Evolutionary conservation across 352 stramenopile genomes (phyloP), one percentile per base, ranked within the genome.

Genomic region (Elongisporangium senticosum): DNA sequence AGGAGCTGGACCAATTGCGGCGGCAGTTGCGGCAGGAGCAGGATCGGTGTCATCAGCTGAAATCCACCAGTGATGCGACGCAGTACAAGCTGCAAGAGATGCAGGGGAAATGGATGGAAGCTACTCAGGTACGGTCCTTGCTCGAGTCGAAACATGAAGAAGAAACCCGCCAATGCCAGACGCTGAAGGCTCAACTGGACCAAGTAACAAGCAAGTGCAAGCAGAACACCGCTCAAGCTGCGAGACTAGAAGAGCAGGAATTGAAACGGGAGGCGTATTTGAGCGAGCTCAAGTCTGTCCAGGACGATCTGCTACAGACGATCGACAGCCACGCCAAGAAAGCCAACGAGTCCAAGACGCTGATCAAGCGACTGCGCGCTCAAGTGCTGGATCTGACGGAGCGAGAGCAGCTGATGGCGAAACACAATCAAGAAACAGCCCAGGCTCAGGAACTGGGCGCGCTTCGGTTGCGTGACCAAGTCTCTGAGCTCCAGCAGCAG

Each of bases 301-400:
- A 93, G 51, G 83, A 93, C 37, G 79, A 87, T 24, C 17, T 93
- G 2, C 70, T 93, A 4, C 49, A 66, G 7, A 83, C 75, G 0
- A 71, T 91, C 11, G 77, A 89, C 20, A 71, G 78, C 33, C 72
- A 83, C 49, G 62, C 77, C 19, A 33, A 40, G 0, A 67, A 64
- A 10, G 51, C 61, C 3, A 75, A 80, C 43, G 63, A 72, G 37
- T 59, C 64, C 3, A 55, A 59, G 1, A 59, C 57, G 22, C 64
- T 79, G 62, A 61, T 67, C 13, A 63, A 68, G 17, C 37, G 61
- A 13, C 51, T 89, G 0, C 52, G 80, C 57, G 19, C 4, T 0
- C 56, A 79, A n/a, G 39, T 75, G 1, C 24, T 64, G 28, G 21
- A 47, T 13, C 50, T 17, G 24, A 56, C 55, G 14, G 20, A 69